phyloP scores from a whole-genome alignment of 148 eudicot genomes.

The Amaranthus hypochondriacus region DNA sequence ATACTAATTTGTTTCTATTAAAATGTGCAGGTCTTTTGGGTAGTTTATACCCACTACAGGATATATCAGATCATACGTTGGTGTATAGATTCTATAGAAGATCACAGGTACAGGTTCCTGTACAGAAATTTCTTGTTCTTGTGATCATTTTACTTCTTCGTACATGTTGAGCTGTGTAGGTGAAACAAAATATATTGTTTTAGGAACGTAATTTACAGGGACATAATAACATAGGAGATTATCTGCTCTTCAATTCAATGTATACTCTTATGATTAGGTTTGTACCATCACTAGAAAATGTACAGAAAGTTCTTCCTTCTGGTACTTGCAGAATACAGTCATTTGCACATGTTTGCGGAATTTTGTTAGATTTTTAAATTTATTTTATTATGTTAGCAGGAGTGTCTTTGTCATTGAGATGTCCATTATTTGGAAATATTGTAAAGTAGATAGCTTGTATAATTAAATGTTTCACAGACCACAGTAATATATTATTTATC shows the following conservation, averaged over 20 bases:
- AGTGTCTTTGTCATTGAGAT: not conserved
- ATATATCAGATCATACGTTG: conserved; percentile 3
- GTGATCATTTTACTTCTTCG: not conserved
- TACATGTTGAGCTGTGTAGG: conserved; percentile 6
- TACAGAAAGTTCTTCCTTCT: conserved; percentile 11
- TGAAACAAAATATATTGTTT: not conserved
- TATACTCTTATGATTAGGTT: not conserved
- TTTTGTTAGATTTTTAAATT: not conserved
- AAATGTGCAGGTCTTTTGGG: not conserved
- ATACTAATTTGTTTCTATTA: not conserved
- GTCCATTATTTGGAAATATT: not conserved
- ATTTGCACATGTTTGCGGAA: conserved; percentile 6
- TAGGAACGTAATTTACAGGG: not conserved
- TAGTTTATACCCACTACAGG: not conserved
- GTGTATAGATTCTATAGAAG: not conserved
- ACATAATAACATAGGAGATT: not conserved
- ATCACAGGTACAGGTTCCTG: conserved; percentile 3
- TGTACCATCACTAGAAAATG: conserved; percentile 17
- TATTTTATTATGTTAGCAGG: not conserved
- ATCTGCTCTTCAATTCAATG: not conserved
- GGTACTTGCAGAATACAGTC: conserved; percentile 2
- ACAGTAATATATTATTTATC: not conserved
- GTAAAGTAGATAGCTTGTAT: not conserved
- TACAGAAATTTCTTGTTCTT: conserved; percentile 10
- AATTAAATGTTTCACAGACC: not conserved